Evolutionary conservation across 805 yeast genomes (phyloP), one percentile per base, ranked within the genome.

Genomic region (Geotrichum ghanense): DNA sequence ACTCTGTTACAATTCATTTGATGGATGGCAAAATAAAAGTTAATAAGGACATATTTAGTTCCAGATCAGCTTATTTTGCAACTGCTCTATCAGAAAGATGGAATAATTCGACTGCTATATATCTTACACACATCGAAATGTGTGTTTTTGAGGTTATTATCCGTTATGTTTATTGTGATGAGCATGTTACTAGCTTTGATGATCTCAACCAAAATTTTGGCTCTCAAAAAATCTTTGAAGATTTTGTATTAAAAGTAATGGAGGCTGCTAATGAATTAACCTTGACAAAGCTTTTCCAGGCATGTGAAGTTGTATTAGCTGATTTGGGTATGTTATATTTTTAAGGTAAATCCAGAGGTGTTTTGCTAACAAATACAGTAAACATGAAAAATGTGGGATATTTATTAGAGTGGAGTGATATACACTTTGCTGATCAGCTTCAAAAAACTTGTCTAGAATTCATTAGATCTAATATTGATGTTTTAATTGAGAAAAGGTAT

Each of bases 361-460:
- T n/a, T 23, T 21, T 9, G 17, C 27, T 41, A 17, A 27, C 45
- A 35, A 34, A 27, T 25, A 7, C 46, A 45, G 57, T 57, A 9
- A 52, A 57, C 20, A 63, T 77, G 9, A 83, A 81, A 17, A 83
- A 83, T 54, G 85, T 81, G 1, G 63, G 76, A 10, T 48, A 71
- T 0, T 56, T 87, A 12, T 56, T 84, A 12, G 63, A 71, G 10
- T 79, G 79, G 55, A 72, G 94, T 0, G 71, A 71, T 42, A 54
- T 64, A 17, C 64, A 72, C 42, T 61, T 71, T 19, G 83, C 87
- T 4, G 59, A 63, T 10, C 75, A 79, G 52, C 60, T 88, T 31
- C 69, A 77, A 50, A 69, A 71, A 44, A 73, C 76, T 46, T 76
- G 95, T 57, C 65, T 80, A 22, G 79, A 86, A 80, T 83, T 74